A percentile compares a stretch with the other conserved stretches of the same genome.
These are phyloP conservation scores for Setaria italica DNA, from an alignment of 202 grass and related monocot species.

Conservation along the genomic window DNA sequence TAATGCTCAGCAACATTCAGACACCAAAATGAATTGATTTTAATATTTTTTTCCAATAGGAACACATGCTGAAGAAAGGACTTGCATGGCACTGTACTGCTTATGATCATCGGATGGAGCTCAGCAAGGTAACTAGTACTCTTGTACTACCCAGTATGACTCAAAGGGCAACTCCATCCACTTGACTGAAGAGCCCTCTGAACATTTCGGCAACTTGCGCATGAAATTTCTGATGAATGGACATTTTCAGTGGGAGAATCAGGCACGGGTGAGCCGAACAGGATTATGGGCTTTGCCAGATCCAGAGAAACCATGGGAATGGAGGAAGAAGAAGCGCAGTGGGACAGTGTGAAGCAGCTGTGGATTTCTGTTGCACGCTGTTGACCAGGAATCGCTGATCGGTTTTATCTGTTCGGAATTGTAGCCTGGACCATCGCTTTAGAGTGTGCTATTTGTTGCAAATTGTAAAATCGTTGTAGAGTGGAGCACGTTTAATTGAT, in stretches of 20 bases:
- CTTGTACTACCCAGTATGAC: background rate
- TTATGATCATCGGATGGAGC: conserved; percentile 64
- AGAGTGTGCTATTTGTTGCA: conserved; percentile 17
- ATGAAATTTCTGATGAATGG: conserved; percentile 8
- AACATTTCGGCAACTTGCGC: conserved; percentile 4
- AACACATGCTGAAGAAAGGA: conserved; percentile 85
- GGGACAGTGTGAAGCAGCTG: background rate
- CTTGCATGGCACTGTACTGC: conserved; percentile 81
- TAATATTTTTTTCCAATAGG: conserved; percentile 37
- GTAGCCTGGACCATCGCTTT: background rate
- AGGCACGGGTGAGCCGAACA: conserved; percentile 45
- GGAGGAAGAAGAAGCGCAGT: conserved; percentile 63
- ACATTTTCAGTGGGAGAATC: conserved; percentile 77
- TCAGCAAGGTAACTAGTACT: conserved; percentile 57
- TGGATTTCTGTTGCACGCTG: background rate
- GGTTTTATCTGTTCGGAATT: background rate
- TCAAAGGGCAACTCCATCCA: background rate
- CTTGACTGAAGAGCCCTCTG: background rate
- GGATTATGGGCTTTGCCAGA: conserved; percentile 69
- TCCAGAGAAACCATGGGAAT: conserved; percentile 88
- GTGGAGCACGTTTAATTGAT: background rate
- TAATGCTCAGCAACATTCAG: background rate
- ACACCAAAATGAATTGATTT: background rate
- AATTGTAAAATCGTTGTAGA: conserved; percentile 13
- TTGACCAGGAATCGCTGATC: background rate